These are phyloP conservation scores for Irpex sp. DNA, from an alignment of 1,284 basidiomycete genomes.

Conservation along the genomic window DNA sequence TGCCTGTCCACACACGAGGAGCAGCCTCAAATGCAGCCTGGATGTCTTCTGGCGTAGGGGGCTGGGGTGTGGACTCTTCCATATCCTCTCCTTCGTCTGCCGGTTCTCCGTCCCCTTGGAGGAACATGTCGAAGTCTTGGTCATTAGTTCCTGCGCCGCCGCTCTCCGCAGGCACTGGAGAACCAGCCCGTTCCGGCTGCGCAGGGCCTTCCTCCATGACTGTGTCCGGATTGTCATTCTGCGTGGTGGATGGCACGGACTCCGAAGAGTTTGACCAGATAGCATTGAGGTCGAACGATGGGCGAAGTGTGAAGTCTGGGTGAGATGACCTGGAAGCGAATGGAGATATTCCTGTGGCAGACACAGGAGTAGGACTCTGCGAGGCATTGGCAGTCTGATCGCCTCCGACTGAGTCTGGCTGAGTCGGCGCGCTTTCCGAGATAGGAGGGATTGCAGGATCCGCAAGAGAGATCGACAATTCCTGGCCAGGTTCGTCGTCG, in stretches of 20 bases:
- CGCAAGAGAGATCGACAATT: slow-evolving; percentile 20
- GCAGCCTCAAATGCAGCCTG: slow-evolving; percentile 47
- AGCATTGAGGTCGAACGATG: slow-evolving; percentile 68
- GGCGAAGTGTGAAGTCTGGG: slow-evolving; percentile 37
- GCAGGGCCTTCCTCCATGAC: slow-evolving; percentile 22
- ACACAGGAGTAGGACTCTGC: slow-evolving; percentile 12
- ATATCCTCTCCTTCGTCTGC: slow-evolving; percentile 36
- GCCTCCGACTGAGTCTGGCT: slow-evolving; percentile 12
- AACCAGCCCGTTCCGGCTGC: slow-evolving; percentile 36
- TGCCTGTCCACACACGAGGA: slow-evolving; percentile 67
- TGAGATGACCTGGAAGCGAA: slow-evolving; percentile 43
- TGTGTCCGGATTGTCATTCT: slow-evolving; percentile 15
- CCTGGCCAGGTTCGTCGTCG: slow-evolving; percentile 54
- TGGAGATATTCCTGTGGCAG: slow-evolving; percentile 40
- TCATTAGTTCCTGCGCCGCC: slow-evolving; percentile 53
- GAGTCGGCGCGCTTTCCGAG: neutral
- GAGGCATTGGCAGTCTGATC: slow-evolving; percentile 18
- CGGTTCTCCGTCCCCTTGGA: slow-evolving; percentile 52
- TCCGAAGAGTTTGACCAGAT: slow-evolving; percentile 48
- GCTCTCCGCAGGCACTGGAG: slow-evolving; percentile 38
- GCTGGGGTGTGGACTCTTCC: slow-evolving; percentile 33
- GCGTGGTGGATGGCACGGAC: neutral
- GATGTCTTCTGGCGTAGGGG: slow-evolving; percentile 23
- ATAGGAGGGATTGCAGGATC: slow-evolving; percentile 9
- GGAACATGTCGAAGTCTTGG: slow-evolving; percentile 80